phyloP scores from a whole-genome alignment of 2,329 filamentous ascomycete species.

The Periconia macrospinosa region DNA sequence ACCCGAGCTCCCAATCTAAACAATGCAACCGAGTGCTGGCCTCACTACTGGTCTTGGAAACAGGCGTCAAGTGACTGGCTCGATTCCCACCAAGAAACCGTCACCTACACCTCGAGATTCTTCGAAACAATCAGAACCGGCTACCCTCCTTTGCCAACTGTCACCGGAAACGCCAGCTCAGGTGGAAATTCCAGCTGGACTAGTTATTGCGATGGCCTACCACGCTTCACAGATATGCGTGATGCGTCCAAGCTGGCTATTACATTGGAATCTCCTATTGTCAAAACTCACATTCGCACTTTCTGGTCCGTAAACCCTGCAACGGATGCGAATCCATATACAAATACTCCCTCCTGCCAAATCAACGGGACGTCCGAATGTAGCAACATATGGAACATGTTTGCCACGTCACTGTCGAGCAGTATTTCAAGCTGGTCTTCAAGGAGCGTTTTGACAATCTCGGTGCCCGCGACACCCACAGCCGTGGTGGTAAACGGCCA shows the following conservation, averaged over 20 bases:
- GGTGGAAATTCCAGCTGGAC: neutral
- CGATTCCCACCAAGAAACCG: neutral
- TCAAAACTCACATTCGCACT: neutral
- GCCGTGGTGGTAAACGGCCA: slow-evolving; percentile 6
- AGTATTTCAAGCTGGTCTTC: neutral
- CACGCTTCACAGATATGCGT: neutral
- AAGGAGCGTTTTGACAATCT: slow-evolving; percentile 6
- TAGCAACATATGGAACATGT: slow-evolving; percentile 1
- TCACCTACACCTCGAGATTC: neutral
- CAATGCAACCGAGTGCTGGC: slow-evolving; percentile 9
- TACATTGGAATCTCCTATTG: slow-evolving; percentile 2
- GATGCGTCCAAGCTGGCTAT: neutral
- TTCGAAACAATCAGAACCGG: neutral
- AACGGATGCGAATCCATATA: neutral
- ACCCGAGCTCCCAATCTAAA: slow-evolving; percentile 5
- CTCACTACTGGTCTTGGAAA: slow-evolving; percentile 4
- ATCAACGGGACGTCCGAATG: slow-evolving; percentile 1
- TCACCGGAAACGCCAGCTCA: neutral
- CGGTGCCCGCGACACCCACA: slow-evolving; percentile 6
- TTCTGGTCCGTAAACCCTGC: neutral
- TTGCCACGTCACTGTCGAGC: neutral
- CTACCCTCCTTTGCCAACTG: neutral
- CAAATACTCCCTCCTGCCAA: neutral
- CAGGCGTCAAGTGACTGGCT: neutral
- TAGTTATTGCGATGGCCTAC: slow-evolving; percentile 3